Percentiles rank a stretch among this genome's conserved stretches.
These are phyloP conservation scores for Tetrapisispora taiwanensis DNA, from an alignment of 805 yeast species.

Conservation along the genomic window DNA sequence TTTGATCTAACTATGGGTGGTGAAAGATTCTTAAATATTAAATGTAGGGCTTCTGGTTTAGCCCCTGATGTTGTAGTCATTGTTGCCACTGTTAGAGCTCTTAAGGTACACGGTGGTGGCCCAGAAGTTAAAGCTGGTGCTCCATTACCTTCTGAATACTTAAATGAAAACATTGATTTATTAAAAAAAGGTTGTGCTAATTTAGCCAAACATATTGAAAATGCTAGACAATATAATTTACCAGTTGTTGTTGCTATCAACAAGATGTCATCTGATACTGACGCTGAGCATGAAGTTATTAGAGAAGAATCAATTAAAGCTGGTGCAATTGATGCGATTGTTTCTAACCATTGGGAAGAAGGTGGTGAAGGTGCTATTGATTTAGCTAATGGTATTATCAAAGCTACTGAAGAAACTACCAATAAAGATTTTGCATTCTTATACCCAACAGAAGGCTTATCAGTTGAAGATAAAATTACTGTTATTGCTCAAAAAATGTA, in stretches of 20 bases:
- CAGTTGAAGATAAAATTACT: constrained; percentile 57
- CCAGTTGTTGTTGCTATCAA: constrained; percentile 79
- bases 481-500: constrained; percentile 67
- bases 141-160: constrained; percentile 62
- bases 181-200: constrained; percentile 63
- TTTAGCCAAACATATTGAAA: constrained; percentile 65
- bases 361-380: constrained; percentile 77
- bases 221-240: constrained; percentile 61
- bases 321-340: constrained; percentile 72
- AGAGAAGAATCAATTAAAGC: constrained; percentile 60
- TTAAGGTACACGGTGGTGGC: constrained; percentile 83
- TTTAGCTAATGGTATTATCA: constrained; percentile 60
- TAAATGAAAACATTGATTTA: constrained; percentile 59
- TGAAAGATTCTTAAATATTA: constrained; percentile 74
- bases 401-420: constrained; percentile 42
- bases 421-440: constrained; percentile 39
- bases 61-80: constrained; percentile 68
- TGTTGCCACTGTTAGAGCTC: constrained; percentile 78
- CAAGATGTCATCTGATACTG: constrained; percentile 66
- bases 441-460: constrained; percentile 45
- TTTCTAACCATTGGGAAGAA: constrained; percentile 78
- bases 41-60: constrained; percentile 72
- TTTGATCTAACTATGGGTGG: constrained; percentile 91
- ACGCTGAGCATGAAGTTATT: constrained; percentile 57
- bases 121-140: constrained; percentile 83